Percentiles rank a stretch among this genome's conserved stretches.
These are phyloP conservation scores for Ascochyta rabiei DNA, from an alignment of 2,329 filamentous ascomycete species.

Conservation along the genomic window DNA sequence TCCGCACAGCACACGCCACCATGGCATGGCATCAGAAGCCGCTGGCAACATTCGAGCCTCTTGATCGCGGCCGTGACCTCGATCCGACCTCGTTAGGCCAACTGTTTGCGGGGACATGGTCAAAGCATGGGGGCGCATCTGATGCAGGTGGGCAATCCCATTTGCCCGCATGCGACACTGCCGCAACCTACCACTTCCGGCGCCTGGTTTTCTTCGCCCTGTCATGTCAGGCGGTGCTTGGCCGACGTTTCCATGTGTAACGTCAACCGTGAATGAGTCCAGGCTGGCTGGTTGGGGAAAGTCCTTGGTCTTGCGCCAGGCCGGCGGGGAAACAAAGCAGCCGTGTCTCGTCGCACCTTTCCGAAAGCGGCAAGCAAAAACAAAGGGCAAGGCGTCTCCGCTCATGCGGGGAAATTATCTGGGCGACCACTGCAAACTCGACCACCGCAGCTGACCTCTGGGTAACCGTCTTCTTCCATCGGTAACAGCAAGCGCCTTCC, in stretches of 20 bases:
- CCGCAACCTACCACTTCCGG: not conserved
- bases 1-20: not conserved
- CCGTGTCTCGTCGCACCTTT: not conserved
- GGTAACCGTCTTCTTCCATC: not conserved
- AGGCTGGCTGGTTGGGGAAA: constrained; percentile 7
- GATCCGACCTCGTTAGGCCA: not conserved
- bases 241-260: constrained; percentile 14
- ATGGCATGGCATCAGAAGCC: not conserved
- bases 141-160: constrained; percentile 1
- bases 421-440: constrained; percentile 6
- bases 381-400: not conserved
- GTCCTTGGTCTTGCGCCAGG: constrained; percentile 5
- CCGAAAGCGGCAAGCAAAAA: constrained; percentile 5
- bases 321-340: constrained; percentile 12
- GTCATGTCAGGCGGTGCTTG: constrained; percentile 13
- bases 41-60: not conserved
- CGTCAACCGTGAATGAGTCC: constrained; percentile 2
- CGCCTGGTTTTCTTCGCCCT: not conserved
- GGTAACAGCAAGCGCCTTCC: not conserved
- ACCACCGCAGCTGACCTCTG: constrained; percentile 10
- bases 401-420: constrained; percentile 9
- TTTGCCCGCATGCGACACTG: not conserved
- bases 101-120: constrained; percentile 7
- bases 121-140: not conserved
- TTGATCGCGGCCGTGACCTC: not conserved